Conservation (phyloP, 805 yeast genomes). For the Myxozyma monticola region DNA sequence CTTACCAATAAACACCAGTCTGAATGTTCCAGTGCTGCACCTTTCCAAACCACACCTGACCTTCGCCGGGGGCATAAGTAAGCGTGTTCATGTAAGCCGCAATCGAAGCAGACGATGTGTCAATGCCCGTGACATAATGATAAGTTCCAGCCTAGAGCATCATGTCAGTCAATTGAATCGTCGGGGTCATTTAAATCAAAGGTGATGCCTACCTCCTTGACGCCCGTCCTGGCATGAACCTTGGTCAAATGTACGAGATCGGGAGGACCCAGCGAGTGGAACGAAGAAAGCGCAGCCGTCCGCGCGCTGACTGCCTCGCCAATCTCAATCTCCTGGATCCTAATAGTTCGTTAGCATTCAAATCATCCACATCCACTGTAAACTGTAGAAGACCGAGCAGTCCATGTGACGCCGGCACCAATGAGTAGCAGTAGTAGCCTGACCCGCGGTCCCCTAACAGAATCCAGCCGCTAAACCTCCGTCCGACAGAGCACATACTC, state of each 20-base stretch:
- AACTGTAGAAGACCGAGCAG: not conserved
- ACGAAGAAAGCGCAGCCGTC: constrained; percentile 45
- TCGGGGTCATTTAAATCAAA: constrained; percentile 51
- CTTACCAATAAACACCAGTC: constrained; percentile 45
- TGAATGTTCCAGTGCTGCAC: constrained; percentile 45
- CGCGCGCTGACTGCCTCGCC: constrained; percentile 58
- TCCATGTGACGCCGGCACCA: not conserved
- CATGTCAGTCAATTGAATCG: not conserved
- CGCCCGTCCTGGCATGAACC: constrained; percentile 44
- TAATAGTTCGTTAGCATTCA: constrained; percentile 16
- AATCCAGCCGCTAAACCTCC: too few species aligned
- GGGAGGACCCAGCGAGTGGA: constrained; percentile 68
- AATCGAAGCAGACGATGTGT: constrained; percentile 53
- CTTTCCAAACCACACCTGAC: constrained; percentile 74
- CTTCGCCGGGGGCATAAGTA: constrained; percentile 48
- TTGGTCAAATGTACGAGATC: constrained; percentile 60
- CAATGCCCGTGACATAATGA: constrained; percentile 56
- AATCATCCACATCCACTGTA: not conserved
- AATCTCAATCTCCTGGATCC: constrained; percentile 49
- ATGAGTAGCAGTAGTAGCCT: not conserved
- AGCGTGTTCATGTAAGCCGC: constrained; percentile 57
- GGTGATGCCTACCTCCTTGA: constrained; percentile 47
- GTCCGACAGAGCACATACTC: constrained; percentile 3
- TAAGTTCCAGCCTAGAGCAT: constrained; percentile 46
- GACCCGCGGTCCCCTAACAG: too few species aligned